Base-by-base conservation (phyloP, 768 basidiomycete species). In the Lepiota brunneoincarnata region DNA sequence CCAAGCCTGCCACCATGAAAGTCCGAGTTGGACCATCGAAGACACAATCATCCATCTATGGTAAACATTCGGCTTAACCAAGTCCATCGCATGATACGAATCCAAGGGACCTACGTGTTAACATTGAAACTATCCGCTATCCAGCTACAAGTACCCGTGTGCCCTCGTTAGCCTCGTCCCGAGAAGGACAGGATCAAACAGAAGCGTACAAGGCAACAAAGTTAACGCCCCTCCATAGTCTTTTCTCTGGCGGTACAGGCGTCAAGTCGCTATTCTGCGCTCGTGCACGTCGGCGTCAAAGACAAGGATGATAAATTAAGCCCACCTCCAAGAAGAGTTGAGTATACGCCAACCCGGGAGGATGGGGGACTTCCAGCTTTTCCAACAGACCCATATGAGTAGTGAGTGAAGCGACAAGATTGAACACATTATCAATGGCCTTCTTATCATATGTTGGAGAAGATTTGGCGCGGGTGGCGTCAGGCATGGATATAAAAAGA, bases 1-100 rank as follows among this genome's bases (percentile, higher is more conserved):
- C 87, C 90, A 89, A 14, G 90, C 84, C 65, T 91, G 86, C 88
- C 87, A 91, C 88, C 87, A 91, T 0, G 84, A 84, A 26, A 91
- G 76, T 2, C 86, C 85, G 24, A 83, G 68, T 57, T 86, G 80
- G 28, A 85, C 77, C 87, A 89, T 87, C 11, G 85, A 84, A 24
- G 85, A 87, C 0, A 78, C 85, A 55, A 89, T 88, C 85, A 85
- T 85, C 86, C 84, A 87, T 55, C 84, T 87, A 51, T n/a, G 49
- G 54, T 34, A 57, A 38, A 28, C 41, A 31, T 20, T 52, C n/a
- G 52, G 35, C 44, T 49, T 55, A 49, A 44, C 34, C 4, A 34
- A 31, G 39, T 9, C 20, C 20, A 49, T 54, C 36, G 26, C 11
- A 10, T 9, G 39, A 20, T 37, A 26, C 5, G 21, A 6, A 34